Percentiles rank a stretch among this genome's conserved stretches.
These are phyloP conservation scores for Malassezia globosa DNA, from an alignment of 1,284 basidiomycete species.

Conservation along the genomic window DNA sequence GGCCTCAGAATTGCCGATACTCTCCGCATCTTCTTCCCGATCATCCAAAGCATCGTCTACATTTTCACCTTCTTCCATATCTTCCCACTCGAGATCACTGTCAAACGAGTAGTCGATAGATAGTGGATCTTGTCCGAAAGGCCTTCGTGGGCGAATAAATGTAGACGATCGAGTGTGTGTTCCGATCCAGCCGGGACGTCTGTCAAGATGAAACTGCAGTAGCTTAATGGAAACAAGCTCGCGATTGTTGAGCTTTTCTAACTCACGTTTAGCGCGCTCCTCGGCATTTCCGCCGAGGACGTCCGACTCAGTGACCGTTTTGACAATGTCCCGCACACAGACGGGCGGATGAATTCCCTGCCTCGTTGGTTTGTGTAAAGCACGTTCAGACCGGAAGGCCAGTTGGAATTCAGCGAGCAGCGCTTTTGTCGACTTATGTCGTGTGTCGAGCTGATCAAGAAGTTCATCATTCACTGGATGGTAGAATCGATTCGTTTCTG, in stretches of 20 bases:
- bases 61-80: slow-evolving; percentile 36
- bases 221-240: slow-evolving; percentile 38
- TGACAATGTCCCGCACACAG: slow-evolving; percentile 39
- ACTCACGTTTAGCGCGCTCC: slow-evolving; percentile 29
- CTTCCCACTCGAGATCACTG: slow-evolving; percentile 45
- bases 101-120: slow-evolving; percentile 43
- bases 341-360: slow-evolving; percentile 28
- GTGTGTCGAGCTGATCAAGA: neutral
- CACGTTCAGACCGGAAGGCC: neutral
- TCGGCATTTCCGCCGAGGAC: slow-evolving; percentile 36
- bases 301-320: slow-evolving; percentile 40
- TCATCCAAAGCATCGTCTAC: slow-evolving; percentile 36
- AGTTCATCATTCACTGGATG: slow-evolving; percentile 4
- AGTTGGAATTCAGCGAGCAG: slow-evolving; percentile 25
- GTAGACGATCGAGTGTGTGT: slow-evolving; percentile 41
- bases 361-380: no score
- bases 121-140: slow-evolving; percentile 40
- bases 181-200: slow-evolving; percentile 41
- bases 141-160: slow-evolving; percentile 33
- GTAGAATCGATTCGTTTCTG: slow-evolving; percentile 34
- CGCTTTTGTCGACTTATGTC: neutral
- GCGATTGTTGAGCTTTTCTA: slow-evolving; percentile 32
- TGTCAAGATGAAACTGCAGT: slow-evolving; percentile 36
- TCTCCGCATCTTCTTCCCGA: slow-evolving; percentile 26
- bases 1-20: slow-evolving; percentile 21